Base-by-base conservation (phyloP, 768 basidiomycete genomes). In the Mycena latifolia region DNA sequence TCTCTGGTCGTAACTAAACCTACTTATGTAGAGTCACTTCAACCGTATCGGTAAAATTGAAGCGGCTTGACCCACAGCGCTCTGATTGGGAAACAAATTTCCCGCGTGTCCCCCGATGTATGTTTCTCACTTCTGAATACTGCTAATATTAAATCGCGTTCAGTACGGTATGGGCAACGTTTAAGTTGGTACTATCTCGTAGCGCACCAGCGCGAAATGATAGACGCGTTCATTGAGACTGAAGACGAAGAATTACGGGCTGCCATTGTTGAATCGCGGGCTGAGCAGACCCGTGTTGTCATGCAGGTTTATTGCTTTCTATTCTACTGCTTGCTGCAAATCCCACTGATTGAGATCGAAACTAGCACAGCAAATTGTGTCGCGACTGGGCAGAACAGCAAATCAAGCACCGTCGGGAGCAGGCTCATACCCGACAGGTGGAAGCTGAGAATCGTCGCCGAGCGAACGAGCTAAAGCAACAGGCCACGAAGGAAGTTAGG, bases 331-430 rank as follows among this genome's bases (percentile, higher is more conserved):
- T n/a, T n/a, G n/a, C n/a, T n/a, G n/a, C n/a, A n/a, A n/a, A n/a
- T n/a, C n/a, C n/a, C n/a, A n/a, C n/a, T 58, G 17, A 51, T n/a
- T 20, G 43, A 15, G 41, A 33, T 46, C 41, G n/a, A 9, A 55
- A 47, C 46, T 47, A 67, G 66, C 66, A 67, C 41, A 52, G 46
- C 24, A 28, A 47, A 6, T 28, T 51, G 18, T 67, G 66, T 27
- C 66, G 66, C 5, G 24, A 20, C 5, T 67, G 66, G 66, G 55
- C 47, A 2, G 9, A n/a, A 18, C 31, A 52, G 15, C 55, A 57
- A 45, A 62, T 67, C 20, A 5, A 46, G 33, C n/a, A 46, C n/a
- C 65, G 60, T 28, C 46, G 6, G 17, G 25, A 12, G 14, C 59
- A 51, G 28, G 65, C 45, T 12, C 29, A 17, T 7, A 24, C 20